Conservation (phyloP, 1,139 yeast genomes). For the Cylindricascospora bacillispora region DNA sequence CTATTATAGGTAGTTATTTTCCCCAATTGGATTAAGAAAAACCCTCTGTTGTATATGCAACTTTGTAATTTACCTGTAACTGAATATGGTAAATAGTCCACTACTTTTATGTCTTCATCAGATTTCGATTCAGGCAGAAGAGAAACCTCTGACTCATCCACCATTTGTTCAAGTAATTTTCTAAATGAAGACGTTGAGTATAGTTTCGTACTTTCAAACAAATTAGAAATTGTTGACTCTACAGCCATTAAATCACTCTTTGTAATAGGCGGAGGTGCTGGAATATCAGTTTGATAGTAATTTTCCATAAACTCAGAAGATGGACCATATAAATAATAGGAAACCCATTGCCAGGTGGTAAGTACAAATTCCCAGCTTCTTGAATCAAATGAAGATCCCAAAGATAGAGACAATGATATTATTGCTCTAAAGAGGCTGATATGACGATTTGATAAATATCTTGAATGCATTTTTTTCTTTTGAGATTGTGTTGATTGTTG, state of each 20-base stretch:
- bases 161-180: constrained; percentile 34
- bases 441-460: constrained; percentile 34
- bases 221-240: constrained; percentile 42
- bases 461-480: constrained; percentile 5
- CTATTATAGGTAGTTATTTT: constrained; percentile 41
- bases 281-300: constrained; percentile 26
- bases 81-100: constrained; percentile 7
- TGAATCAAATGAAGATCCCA: constrained; percentile 54
- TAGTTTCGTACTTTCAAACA: constrained; percentile 47
- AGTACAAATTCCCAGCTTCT: constrained; percentile 59
- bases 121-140: constrained; percentile 11
- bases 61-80: constrained; percentile 7
- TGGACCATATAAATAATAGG: constrained; percentile 50
- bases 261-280: constrained; percentile 25
- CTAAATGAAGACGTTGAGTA: constrained; percentile 40
- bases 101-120: constrained; percentile 6
- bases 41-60: constrained; percentile 28
- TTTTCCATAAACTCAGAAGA: constrained; percentile 30
- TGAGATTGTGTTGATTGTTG: not conserved
- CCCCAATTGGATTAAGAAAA: constrained; percentile 28
- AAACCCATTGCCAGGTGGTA: constrained; percentile 65
- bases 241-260: constrained; percentile 39
- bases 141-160: constrained; percentile 30
- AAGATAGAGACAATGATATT: constrained; percentile 58
- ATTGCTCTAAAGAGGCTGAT: constrained; percentile 70